Conservation (phyloP, 257 asterid species). For the Penstemon barbatus region DNA sequence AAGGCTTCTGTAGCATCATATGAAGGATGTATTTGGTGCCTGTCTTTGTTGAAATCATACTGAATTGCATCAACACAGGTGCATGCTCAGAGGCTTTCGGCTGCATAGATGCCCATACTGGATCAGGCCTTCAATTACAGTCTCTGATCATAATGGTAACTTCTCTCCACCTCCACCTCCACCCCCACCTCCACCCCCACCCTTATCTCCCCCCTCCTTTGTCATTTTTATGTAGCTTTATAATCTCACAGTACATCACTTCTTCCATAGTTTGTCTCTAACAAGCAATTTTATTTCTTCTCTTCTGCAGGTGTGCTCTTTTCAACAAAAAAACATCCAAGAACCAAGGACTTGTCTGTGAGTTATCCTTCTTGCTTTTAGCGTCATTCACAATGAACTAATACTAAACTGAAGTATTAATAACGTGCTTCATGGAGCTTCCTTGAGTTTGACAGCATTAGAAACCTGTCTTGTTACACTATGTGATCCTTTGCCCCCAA, state of each 20-base stretch:
- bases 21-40: slow-evolving; percentile 14
- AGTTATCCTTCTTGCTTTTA: slow-evolving; percentile 33
- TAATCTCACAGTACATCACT: neutral
- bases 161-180: neutral
- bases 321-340: slow-evolving; percentile 87
- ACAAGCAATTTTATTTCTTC: slow-evolving; percentile 25
- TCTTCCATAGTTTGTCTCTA: neutral
- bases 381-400: neutral
- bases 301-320: slow-evolving; percentile 77
- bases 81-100: slow-evolving; percentile 96
- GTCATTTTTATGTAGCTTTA: neutral
- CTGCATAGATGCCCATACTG: slow-evolving; percentile 94
- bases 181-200: neutral
- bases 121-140: slow-evolving; percentile 89
- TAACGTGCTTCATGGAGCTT: slow-evolving; percentile 16
- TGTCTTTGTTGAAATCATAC: slow-evolving; percentile 12
- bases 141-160: slow-evolving; percentile 85
- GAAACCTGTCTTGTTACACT: neutral
- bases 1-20: slow-evolving; percentile 15
- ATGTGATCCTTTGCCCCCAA: neutral
- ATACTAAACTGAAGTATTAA: slow-evolving; percentile 19
- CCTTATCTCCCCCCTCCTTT: neutral
- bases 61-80: slow-evolving; percentile 53
- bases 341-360: slow-evolving; percentile 94
- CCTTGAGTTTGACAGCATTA: neutral